These are phyloP conservation scores for Macaranga tanarius DNA, from an alignment of 441 rosid species.

Conservation along the genomic window DNA sequence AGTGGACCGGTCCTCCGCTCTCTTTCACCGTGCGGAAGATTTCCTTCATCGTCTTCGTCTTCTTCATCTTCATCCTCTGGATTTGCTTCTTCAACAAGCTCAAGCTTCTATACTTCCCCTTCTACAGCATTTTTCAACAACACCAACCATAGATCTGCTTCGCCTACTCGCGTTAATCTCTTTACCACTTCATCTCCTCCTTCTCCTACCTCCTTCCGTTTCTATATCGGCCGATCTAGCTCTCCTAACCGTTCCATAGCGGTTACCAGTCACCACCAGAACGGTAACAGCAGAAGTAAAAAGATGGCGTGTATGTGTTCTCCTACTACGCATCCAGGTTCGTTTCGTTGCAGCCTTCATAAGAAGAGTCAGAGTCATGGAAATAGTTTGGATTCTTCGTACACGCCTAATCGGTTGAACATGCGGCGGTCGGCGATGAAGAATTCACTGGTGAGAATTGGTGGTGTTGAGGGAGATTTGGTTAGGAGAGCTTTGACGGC, in stretches of 20 bases:
- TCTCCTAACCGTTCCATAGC: conserved; percentile 62
- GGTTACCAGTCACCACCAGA: conserved; percentile 33
- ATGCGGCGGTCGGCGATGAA: conserved; percentile 88
- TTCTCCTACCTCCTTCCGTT: conserved; percentile 49
- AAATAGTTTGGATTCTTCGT: conserved; percentile 30
- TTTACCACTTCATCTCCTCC: conserved; percentile 37
- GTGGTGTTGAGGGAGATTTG: conserved; percentile 88
- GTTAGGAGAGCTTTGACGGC: conserved; percentile 76
- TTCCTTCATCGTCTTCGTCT: conserved; percentile 17
- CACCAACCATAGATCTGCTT: conserved; percentile 38
- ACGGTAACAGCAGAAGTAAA: not conserved
- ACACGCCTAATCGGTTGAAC: conserved; percentile 54
- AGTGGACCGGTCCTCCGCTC: conserved; percentile 53
- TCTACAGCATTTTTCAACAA: conserved; percentile 35
- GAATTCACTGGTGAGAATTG: conserved; percentile 78
- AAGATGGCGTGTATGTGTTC: conserved; percentile 82
- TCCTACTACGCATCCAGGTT: conserved; percentile 81
- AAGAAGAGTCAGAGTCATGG: conserved; percentile 35
- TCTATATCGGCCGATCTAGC: conserved; percentile 65
- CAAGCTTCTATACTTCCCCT: conserved; percentile 52
- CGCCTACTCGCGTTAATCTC: conserved; percentile 62
- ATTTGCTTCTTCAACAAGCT: conserved; percentile 73
- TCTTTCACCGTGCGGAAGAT: conserved; percentile 51
- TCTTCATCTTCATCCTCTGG: conserved; percentile 40
- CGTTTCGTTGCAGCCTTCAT: conserved; percentile 78